Percentiles rank a stretch among this genome's conserved stretches.
phyloP scores from a whole-genome alignment of 441 rosid genomes.

The Biscutella laevigata region DNA sequence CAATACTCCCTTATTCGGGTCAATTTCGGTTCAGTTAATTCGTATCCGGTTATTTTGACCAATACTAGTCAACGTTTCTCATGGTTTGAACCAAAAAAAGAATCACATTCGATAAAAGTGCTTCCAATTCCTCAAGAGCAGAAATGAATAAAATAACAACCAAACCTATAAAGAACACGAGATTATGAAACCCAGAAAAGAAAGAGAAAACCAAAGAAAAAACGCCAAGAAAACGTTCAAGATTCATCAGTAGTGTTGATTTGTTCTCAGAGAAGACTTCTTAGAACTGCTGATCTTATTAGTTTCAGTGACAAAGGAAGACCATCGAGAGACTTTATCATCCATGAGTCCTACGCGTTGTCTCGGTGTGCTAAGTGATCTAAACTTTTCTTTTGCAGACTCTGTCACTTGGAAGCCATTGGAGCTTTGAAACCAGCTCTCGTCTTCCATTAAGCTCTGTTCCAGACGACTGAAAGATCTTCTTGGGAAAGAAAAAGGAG shows the following conservation, averaged over 20 bases:
- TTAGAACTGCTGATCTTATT: constrained; percentile 24
- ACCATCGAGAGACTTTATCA: constrained; percentile 33
- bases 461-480: constrained; percentile 50
- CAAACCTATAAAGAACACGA: constrained; percentile 13
- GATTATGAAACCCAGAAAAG: neutral
- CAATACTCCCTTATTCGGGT: too few relatives aligned
- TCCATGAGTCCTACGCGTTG: constrained; percentile 46
- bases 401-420: constrained; percentile 51
- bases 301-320: constrained; percentile 40
- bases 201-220: neutral
- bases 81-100: constrained; percentile 15
- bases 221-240: neutral
- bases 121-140: constrained; percentile 8
- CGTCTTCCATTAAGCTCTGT: constrained; percentile 29
- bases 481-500: constrained; percentile 46
- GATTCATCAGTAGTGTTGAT: constrained; percentile 16
- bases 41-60: too few relatives aligned
- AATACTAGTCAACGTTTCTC: constrained; percentile 27
- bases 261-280: constrained; percentile 20
- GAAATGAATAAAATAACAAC: constrained; percentile 13
- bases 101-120: constrained; percentile 8
- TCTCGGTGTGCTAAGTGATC: constrained; percentile 43
- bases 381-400: constrained; percentile 58
- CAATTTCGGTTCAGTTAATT: too few relatives aligned
- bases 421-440: constrained; percentile 35